These are phyloP conservation scores for Rhizophagus sp. DNA, from an alignment of 192 early-diverging fungal genomes.

Conservation along the genomic window DNA sequence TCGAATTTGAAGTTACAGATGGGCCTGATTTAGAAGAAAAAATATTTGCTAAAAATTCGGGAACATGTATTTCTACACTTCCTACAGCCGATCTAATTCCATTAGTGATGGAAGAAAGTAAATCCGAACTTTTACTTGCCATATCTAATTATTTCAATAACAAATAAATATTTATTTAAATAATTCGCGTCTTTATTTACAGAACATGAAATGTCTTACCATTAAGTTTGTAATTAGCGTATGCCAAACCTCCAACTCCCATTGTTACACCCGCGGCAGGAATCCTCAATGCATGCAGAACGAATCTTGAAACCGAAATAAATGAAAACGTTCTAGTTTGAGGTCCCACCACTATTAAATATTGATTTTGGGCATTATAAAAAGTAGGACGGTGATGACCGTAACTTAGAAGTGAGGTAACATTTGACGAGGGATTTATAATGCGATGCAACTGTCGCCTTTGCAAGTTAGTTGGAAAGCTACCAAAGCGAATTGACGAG, in stretches of 20 bases:
- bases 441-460: background rate
- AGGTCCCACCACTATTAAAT: background rate
- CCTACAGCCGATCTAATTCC: constrained; percentile 39
- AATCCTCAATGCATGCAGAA: constrained; percentile 53
- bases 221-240: constrained; percentile 64
- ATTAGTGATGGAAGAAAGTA: constrained; percentile 39
- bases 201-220: constrained; percentile 32
- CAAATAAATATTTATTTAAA: background rate
- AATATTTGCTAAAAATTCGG: constrained; percentile 36
- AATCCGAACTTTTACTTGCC: constrained; percentile 30
- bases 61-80: constrained; percentile 43
- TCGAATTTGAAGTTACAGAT: constrained; percentile 24
- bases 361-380: background rate
- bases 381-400: background rate
- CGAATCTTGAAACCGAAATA: constrained; percentile 42
- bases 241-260: constrained; percentile 58
- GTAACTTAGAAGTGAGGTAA: background rate
- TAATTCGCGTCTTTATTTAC: background rate
- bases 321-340: constrained; percentile 16
- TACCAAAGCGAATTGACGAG: background rate
- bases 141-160: background rate
- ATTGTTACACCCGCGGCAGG: constrained; percentile 60
- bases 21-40: constrained; percentile 4
- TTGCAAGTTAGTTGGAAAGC: background rate
- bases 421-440: background rate